Evolutionary conservation across 306 rosid genomes (phyloP).

Genomic region (Inga laurina): DNA sequence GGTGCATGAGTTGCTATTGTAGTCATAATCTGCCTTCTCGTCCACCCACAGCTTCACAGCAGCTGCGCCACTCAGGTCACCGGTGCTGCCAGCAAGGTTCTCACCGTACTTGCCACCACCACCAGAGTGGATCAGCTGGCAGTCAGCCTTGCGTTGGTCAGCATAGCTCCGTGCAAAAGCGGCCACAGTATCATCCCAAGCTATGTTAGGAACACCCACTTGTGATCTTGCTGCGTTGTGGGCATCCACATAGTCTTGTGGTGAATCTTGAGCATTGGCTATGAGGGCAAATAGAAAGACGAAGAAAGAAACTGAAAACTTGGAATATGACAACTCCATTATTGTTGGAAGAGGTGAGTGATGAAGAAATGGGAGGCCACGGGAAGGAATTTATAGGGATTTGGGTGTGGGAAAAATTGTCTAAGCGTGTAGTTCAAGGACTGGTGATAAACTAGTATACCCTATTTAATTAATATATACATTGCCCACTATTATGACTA

Average conservation of each 20-base stretch:
- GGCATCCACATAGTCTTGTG: slow-evolving; percentile 34
- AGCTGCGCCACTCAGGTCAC: not conserved
- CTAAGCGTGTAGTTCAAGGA: not conserved
- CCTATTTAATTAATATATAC: not conserved
- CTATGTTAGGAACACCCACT: slow-evolving; percentile 18
- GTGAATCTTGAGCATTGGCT: slow-evolving; percentile 34
- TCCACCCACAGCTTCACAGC: slow-evolving; percentile 38
- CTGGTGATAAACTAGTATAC: not conserved
- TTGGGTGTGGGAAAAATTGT: not conserved
- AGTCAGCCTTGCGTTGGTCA: slow-evolving; percentile 14
- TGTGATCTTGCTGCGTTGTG: slow-evolving; percentile 35
- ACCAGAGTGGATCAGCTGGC: slow-evolving; percentile 36
- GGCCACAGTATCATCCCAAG: slow-evolving; percentile 24
- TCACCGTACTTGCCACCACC: slow-evolving; percentile 41
- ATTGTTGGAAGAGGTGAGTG: too few species aligned
- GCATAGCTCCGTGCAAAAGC: slow-evolving; percentile 38
- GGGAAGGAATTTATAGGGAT: not conserved
- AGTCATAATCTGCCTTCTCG: slow-evolving; percentile 39
- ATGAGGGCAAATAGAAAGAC: not conserved
- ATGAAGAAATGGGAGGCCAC: not conserved
- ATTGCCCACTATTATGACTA: not conserved
- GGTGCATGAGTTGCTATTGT: slow-evolving; percentile 44
- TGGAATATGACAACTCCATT: not conserved
- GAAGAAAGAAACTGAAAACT: not conserved
- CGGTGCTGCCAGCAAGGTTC: slow-evolving; percentile 38